Evolutionary conservation across 2,329 filamentous ascomycete genomes (phyloP), one percentile per base, ranked within the genome.

Genomic region (Calonectria henricotiae): DNA sequence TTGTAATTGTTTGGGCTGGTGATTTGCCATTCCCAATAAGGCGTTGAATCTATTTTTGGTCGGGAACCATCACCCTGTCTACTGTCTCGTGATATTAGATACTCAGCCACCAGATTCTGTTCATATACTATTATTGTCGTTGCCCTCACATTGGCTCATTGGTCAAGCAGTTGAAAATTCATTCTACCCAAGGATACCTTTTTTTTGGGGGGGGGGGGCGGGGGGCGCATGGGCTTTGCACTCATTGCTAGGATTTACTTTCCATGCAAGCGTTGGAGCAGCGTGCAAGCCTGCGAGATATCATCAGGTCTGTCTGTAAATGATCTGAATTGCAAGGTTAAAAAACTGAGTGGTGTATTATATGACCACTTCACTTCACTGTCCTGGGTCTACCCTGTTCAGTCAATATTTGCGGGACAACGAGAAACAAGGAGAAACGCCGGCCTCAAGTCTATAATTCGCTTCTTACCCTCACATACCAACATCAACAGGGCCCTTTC

Each of bases 381-480:
- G 68, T 62, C 67, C 55, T 62, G 67, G 47, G 65, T 76, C 69
- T 77, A 70, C 64, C 68, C 71, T 58, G 51, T 69, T 70, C 68
- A 71, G 69, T 73, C 46, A 58, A 65, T 61, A 70, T 23, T 43
- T 64, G 46, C 43, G 49, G 67, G 61, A 47, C 60, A 58, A 67
- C 68, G 68, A 41, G 64, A 65, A 47, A 68, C 67, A 44, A 67
- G 54, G 64, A 63, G 58, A 69, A 76, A 77, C 75, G 75, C 75
- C 74, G 65, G 67, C 75, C 72, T 77, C 74, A 76, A 77, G 71
- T 76, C 75, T 76, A 77, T 62, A 71, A 55, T 39, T 74, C 66
- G 75, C 77, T 77, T 73, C 74, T 78, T 77, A 75, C 71, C 67
- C 71, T 70, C 65, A 41, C 35, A 69, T 62, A 37, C 35, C 44